phyloP scores from a whole-genome alignment of 768 basidiomycete genomes.

The Lactarius hengduanensis region DNA sequence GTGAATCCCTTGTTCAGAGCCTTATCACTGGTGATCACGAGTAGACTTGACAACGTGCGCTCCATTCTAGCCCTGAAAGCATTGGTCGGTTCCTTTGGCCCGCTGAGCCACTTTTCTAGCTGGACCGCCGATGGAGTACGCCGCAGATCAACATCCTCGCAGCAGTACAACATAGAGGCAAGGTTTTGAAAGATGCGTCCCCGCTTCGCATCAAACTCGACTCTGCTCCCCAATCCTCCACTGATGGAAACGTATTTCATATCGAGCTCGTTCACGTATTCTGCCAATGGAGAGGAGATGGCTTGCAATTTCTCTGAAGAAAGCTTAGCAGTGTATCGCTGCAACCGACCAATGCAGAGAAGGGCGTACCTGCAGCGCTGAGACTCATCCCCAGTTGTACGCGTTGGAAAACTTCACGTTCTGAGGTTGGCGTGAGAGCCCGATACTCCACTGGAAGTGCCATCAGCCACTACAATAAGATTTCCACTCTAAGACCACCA shows the following conservation, averaged over 20 bases:
- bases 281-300: slow-evolving; percentile 65
- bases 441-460: slow-evolving; percentile 58
- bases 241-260: slow-evolving; percentile 54
- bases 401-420: slow-evolving; percentile 80
- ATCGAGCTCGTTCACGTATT: slow-evolving; percentile 63
- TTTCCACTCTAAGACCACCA: neutral
- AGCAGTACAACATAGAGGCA: slow-evolving; percentile 67
- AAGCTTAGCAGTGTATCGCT: slow-evolving; percentile 1
- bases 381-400: slow-evolving; percentile 79
- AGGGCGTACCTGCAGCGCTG: slow-evolving; percentile 60
- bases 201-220: slow-evolving; percentile 65
- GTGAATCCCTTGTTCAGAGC: slow-evolving; percentile 35
- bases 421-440: slow-evolving; percentile 49
- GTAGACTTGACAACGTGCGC: slow-evolving; percentile 52
- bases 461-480: neutral
- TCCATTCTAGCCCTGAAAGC: slow-evolving; percentile 56
- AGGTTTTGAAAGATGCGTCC: slow-evolving; percentile 78
- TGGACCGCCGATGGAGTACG: slow-evolving; percentile 49
- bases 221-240: slow-evolving; percentile 52
- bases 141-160: slow-evolving; percentile 50
- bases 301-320: slow-evolving; percentile 74
- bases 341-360: neutral
- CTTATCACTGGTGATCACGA: slow-evolving; percentile 47
- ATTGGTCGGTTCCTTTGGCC: slow-evolving; percentile 40
- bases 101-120: slow-evolving; percentile 48